A percentile compares a stretch with the other conserved stretches of the same genome.
These are phyloP conservation scores for Vaccinium macrocarpon DNA, from an alignment of 148 eudicot species.

Conservation along the genomic window DNA sequence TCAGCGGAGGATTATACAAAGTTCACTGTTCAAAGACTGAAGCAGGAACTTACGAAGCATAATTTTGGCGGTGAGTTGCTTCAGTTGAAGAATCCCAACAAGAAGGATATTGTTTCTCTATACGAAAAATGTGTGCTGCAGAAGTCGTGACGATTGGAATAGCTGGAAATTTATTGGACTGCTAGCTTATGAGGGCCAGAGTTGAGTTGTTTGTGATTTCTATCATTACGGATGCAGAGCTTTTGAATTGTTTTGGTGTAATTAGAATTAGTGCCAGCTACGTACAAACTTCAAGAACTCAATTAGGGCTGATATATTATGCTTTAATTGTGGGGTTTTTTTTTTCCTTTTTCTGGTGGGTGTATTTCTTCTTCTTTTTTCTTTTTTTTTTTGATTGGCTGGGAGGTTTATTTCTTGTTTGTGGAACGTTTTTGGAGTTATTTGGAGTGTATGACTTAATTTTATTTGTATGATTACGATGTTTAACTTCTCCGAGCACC, in stretches of 20 bases:
- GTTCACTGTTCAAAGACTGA: slow-evolving; percentile 71
- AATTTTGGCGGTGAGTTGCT: slow-evolving; percentile 82
- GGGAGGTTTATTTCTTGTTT: slow-evolving; percentile 8
- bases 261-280: neutral
- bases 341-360: neutral
- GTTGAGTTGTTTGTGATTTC: neutral
- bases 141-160: slow-evolving; percentile 30
- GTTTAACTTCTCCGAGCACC: too few species aligned
- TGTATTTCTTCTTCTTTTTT: neutral
- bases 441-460: neutral
- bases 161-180: neutral
- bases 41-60: slow-evolving; percentile 71
- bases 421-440: neutral
- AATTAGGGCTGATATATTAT: neutral
- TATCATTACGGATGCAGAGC: neutral
- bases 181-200: neutral
- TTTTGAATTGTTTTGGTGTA: neutral
- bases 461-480: neutral
- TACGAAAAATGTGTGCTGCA: slow-evolving; percentile 73
- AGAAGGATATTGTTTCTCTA: slow-evolving; percentile 79
- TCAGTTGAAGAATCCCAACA: slow-evolving; percentile 66
- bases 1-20: slow-evolving; percentile 61
- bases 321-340: too few species aligned
- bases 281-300: neutral
- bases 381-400: neutral